Evolutionary conservation across 306 rosid genomes (phyloP), one percentile per base, ranked within the genome.

Genomic region (Hylodesmum podocarpum): DNA sequence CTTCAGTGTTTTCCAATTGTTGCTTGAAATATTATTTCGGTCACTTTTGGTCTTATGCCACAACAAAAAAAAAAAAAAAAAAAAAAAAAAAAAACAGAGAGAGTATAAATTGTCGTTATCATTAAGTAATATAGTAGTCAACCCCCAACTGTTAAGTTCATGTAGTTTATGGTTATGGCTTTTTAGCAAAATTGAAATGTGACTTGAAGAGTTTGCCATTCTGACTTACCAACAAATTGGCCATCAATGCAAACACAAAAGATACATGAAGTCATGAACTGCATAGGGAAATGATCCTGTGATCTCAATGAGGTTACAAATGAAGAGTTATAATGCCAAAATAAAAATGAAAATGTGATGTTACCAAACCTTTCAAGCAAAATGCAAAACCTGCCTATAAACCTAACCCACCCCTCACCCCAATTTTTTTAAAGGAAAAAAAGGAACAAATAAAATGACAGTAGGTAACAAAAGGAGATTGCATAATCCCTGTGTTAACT

Each of bases 321-420:
- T 53, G n/a, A 51, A 62, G 75, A 51, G 71, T 76, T 8, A 40
- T 75, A 21, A 53, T 79, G 29, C 18, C 62, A 74, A 25, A 67
- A 59, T 14, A 47, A 72, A 36, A 36, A 10, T 49, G 6, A 65
- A 34, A 49, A 37, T n/a, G 39, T 50, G 21, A 62, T 46, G 29
- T n/a, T 18, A 72, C 66, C 75, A 73, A 58, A 77, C 62, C 57
- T 36, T 59, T 67, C 75, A 78, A 79, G 63, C 76, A 78, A 41
- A 68, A 16, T 28, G 71, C 43, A 80, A 67, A 73, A 27, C 64
- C 27, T 8, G 2, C 55, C 73, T n/a, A 59, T 57, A 51, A 77
- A 64, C 27, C 75, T 18, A 18, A 2, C 83, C 64, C 6, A 3
- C 55, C 18, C 49, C 41, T 4, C 6, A 51, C 18, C 41, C 39